Evolutionary conservation across 1,139 yeast species (phyloP).

Genomic region (Yamadazyma blattariae): DNA sequence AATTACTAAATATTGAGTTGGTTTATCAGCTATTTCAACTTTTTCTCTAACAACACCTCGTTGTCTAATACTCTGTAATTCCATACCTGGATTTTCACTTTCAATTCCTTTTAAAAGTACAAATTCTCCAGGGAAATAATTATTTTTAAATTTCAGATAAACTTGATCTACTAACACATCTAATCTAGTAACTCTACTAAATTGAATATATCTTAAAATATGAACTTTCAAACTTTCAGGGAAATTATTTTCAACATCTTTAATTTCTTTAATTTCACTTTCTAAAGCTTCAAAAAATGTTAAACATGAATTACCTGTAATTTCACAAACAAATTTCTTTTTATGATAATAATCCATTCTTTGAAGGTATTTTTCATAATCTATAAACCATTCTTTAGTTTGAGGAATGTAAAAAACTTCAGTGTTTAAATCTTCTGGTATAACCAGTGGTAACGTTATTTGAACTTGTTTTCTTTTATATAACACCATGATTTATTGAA

Average conservation of each 20-base stretch:
- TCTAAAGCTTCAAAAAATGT: slow-evolving; percentile 87
- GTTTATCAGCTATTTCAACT: slow-evolving; percentile 46
- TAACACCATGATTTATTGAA: slow-evolving; percentile 69
- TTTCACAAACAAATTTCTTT: slow-evolving; percentile 88
- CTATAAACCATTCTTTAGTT: slow-evolving; percentile 83
- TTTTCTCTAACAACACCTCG: slow-evolving; percentile 44
- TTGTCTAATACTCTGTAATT: slow-evolving; percentile 21
- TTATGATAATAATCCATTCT: slow-evolving; percentile 70
- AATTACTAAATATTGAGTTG: slow-evolving; percentile 63
- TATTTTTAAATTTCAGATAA: slow-evolving; percentile 69
- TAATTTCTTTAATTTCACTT: slow-evolving; percentile 67
- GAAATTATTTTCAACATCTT: slow-evolving; percentile 72
- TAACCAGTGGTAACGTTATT: slow-evolving; percentile 51
- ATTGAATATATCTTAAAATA: slow-evolving; percentile 77
- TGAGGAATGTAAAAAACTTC: slow-evolving; percentile 77
- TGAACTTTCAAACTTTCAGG: slow-evolving; percentile 94
- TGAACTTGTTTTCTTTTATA: slow-evolving; percentile 71
- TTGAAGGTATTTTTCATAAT: slow-evolving; percentile 70
- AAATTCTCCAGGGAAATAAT: slow-evolving; percentile 88
- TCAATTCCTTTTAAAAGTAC: slow-evolving; percentile 57
- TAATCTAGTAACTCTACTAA: slow-evolving; percentile 77
- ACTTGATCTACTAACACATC: slow-evolving; percentile 88
- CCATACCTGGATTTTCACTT: slow-evolving; percentile 11
- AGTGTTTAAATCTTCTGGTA: slow-evolving; percentile 51
- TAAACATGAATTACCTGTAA: slow-evolving; percentile 89